Evolutionary conservation across 306 rosid species (phyloP).

Genomic region (Carpinus fangiana): DNA sequence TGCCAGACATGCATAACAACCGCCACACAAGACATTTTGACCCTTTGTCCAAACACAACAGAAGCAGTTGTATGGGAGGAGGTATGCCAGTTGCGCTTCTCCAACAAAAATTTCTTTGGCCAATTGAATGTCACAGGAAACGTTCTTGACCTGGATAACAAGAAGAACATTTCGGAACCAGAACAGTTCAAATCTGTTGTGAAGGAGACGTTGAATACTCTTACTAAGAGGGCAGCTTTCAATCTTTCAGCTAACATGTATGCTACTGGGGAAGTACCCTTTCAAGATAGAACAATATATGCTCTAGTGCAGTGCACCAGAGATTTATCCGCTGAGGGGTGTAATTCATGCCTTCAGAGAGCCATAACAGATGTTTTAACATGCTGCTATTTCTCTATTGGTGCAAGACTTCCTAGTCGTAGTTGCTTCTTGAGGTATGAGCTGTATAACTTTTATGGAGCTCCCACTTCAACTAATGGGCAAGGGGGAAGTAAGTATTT

Average conservation of each 20-base stretch:
- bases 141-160: conserved; percentile 26
- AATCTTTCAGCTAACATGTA: conserved; percentile 41
- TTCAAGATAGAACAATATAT: conserved; percentile 36
- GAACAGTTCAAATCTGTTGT: conserved; percentile 34
- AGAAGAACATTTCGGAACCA: conserved; percentile 34
- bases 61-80: conserved; percentile 65
- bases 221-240: conserved; percentile 37
- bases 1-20: conserved; percentile 32
- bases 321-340: conserved; percentile 51
- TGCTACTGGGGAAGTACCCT: conserved; percentile 41
- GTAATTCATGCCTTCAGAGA: conserved; percentile 44
- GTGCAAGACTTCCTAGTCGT: conserved; percentile 56
- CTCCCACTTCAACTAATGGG: conserved; percentile 21
- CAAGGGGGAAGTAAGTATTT: conserved; percentile 34
- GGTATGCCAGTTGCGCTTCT: conserved; percentile 52
- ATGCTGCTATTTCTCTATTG: conserved; percentile 45
- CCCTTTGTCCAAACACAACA: conserved; percentile 38
- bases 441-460: conserved; percentile 45
- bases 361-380: conserved; percentile 39
- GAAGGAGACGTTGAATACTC: conserved; percentile 32
- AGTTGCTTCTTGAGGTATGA: conserved; percentile 68
- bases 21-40: conserved; percentile 28
- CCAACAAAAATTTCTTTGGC: conserved; percentile 45
- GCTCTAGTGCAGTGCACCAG: conserved; percentile 61
- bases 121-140: conserved; percentile 34